Percentiles rank a stretch among this genome's conserved stretches.
Evolutionary conservation across 495 filamentous ascomycete species (phyloP).

Genomic region (Peziza echinospora): DNA sequence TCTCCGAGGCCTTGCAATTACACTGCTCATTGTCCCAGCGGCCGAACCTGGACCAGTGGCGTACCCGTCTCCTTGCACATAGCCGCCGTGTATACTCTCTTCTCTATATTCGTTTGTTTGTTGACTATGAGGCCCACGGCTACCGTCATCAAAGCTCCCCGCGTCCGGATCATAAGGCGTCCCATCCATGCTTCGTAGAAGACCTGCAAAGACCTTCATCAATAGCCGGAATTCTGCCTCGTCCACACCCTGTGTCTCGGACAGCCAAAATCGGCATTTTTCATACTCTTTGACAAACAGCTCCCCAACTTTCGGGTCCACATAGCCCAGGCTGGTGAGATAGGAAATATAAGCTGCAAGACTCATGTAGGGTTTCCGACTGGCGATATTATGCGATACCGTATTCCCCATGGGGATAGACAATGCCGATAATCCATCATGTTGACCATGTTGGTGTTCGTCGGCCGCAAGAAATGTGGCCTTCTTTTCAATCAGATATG

Average conservation of each 20-base stretch:
- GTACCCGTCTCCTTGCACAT: not conserved
- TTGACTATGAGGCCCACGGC: not conserved
- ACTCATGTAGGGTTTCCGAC: conserved; percentile 49
- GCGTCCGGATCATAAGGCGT: not conserved
- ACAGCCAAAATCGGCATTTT: conserved; percentile 42
- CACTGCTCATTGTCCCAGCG: not conserved
- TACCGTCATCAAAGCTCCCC: not conserved
- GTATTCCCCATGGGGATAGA: no score
- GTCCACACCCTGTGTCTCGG: conserved; percentile 23
- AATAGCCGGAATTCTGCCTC: conserved; percentile 55
- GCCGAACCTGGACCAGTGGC: not conserved
- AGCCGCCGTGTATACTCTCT: not conserved
- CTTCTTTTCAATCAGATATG: conserved; percentile 82
- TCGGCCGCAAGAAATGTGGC: conserved; percentile 60
- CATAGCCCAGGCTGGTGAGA: conserved; percentile 42
- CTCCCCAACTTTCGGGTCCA: conserved; percentile 32
- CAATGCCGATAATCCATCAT: no score
- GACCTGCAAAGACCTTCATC: conserved; percentile 71
- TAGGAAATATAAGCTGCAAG: conserved; percentile 58
- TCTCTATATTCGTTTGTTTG: no score
- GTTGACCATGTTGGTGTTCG: conserved; percentile 32
- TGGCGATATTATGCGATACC: conserved; percentile 45
- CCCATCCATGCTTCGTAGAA: conserved; percentile 48
- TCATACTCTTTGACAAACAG: conserved; percentile 64
- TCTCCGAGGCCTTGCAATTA: not conserved